A percentile compares a stretch with the other conserved stretches of the same genome.
phyloP scores from a whole-genome alignment of 208 protist species.

The Leishmania amazonensis region DNA sequence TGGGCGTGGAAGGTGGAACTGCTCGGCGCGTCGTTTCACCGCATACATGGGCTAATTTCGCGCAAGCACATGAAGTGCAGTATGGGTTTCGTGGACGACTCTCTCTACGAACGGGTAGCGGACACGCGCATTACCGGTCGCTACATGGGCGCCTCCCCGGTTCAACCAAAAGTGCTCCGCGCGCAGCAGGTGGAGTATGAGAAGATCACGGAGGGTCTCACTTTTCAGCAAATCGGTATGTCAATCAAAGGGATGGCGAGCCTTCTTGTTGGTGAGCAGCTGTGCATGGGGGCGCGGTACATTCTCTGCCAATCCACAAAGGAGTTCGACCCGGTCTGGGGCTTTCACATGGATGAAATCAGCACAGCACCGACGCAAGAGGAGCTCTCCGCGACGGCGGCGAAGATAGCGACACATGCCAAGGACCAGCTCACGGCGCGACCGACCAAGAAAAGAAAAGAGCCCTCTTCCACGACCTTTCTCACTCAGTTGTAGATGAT shows the following conservation, averaged over 20 bases:
- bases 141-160: conserved; percentile 21
- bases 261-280: conserved; percentile 67
- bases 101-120: conserved; percentile 60
- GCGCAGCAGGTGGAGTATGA: conserved; percentile 66
- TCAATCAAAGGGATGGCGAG: conserved; percentile 62
- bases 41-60: conserved; percentile 64
- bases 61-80: conserved; percentile 57
- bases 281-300: conserved; percentile 88
- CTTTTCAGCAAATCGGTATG: conserved; percentile 77
- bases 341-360: conserved; percentile 78
- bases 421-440: conserved; percentile 6
- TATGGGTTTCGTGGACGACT: conserved; percentile 82
- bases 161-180: conserved; percentile 39
- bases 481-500: conserved; percentile 21
- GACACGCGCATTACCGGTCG: conserved; percentile 38
- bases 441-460: neutral
- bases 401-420: conserved; percentile 20
- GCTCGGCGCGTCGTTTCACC: conserved; percentile 56
- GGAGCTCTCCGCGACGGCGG: conserved; percentile 24
- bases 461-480: conserved; percentile 25
- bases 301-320: conserved; percentile 62
- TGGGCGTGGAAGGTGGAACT: conserved; percentile 74
- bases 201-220: conserved; percentile 48
- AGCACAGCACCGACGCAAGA: conserved; percentile 21
- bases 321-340: conserved; percentile 70